Percentiles rank a stretch among this genome's conserved stretches.
Conservation (phyloP, 2,329 filamentous ascomycete species). For the Bertia moriformis region DNA sequence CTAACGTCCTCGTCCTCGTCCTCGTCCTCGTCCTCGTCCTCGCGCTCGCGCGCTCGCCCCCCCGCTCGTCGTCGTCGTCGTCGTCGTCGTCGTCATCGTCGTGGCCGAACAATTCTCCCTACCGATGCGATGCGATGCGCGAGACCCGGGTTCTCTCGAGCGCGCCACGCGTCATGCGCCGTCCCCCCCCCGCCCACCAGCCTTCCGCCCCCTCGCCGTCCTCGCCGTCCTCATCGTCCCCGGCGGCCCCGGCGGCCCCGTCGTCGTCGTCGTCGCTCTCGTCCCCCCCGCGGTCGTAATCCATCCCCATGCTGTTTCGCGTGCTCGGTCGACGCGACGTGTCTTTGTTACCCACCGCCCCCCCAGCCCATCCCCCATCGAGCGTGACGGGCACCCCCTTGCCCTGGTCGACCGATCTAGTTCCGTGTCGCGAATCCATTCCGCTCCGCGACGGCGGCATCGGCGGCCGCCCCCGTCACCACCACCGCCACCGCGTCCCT, state of each 20-base stretch:
- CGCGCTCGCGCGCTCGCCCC: conserved; percentile 5
- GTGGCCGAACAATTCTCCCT: conserved; percentile 8
- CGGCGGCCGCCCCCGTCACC: too few relatives aligned
- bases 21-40: conserved; percentile 9
- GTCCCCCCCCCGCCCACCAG: conserved; percentile 6
- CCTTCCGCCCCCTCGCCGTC: conserved; percentile 6
- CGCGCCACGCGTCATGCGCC: conserved; percentile 5
- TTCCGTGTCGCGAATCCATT: too few relatives aligned
- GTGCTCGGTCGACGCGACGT: too few relatives aligned
- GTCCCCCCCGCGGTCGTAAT: too few relatives aligned
- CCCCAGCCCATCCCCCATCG: too few relatives aligned
- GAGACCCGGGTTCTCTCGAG: neutral
- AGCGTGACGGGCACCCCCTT: too few relatives aligned
- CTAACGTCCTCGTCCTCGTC: conserved; percentile 30
- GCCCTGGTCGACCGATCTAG: too few relatives aligned
- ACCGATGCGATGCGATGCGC: too few relatives aligned
- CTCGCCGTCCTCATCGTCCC: conserved; percentile 17
- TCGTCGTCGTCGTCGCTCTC: conserved; percentile 11
- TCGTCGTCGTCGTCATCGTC: conserved; percentile 14
- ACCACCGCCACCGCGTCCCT: conserved; percentile 14
- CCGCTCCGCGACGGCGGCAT: too few relatives aligned
- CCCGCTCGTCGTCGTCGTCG: conserved; percentile 13
- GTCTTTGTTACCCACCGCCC: too few relatives aligned
- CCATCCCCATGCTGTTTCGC: too few relatives aligned
- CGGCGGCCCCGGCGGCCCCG: too few relatives aligned